Evolutionary conservation across 768 basidiomycete genomes (phyloP), one percentile per base, ranked within the genome.

Genomic region (Lactarius hengduanensis): DNA sequence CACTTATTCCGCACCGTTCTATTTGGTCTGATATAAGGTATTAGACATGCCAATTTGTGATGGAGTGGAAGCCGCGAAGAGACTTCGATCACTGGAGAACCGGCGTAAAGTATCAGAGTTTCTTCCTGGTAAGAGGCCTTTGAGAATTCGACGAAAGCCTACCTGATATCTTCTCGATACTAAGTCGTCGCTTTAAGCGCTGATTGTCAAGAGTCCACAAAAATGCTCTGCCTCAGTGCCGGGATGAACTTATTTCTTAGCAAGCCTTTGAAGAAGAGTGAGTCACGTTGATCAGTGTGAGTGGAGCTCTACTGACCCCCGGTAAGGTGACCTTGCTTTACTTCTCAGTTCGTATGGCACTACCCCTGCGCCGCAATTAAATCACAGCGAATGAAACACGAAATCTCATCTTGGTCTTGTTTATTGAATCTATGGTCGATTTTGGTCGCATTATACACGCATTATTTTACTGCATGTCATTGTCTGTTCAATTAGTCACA

Each of bases 21-120:
- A 34, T 30, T 47, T 54, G 7, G 20, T 68, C 58, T 66, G 36
- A 22, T 36, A 4, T 15, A 13, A 6, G 28, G 15, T n/a, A 26
- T 6, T 59, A 90, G 89, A 91, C 71, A 91, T 91, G 89, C 89
- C 89, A 2, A 79, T 91, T 59, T 89, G 87, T 68, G 89, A 91
- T 71, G 89, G 89, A 7, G 88, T 91, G 5, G 88, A 90, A 70
- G 89, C 89, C 8, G 81, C 86, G 36, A 89, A 89, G 74, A 81
- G 84, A 58, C 58, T 91, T 34, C 81, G 89, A 50, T 68, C 81
- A 26, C 71, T 87, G 26, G 89, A 91, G 73, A 81, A 76, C 66
- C 83, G 83, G 71, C 80, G 82, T n/a, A 85, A 84, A 68, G 77
- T 78, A 4, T 71, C 79, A 4, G 73, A 81, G 16, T 72, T 80